Evolutionary conservation across 208 protist species (phyloP), one percentile per base, ranked within the genome.

Genomic region (Balamuthia mandrillaris): DNA sequence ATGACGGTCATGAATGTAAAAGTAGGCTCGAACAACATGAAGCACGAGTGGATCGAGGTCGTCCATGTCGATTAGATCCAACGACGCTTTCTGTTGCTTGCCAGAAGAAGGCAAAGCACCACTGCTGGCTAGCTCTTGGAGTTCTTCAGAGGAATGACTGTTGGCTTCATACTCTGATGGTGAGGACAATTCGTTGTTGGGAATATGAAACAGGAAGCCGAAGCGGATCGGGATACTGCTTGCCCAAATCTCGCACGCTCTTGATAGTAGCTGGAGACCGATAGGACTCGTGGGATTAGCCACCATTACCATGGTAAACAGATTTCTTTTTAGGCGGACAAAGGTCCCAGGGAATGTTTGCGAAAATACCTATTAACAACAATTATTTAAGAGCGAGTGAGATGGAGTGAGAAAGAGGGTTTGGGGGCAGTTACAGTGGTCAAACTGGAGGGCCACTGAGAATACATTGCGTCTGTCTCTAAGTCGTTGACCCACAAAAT

Each of bases 401-500:
- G 21, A 24, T 6, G 41, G 41, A 18, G 12, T 18, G n/a, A 33
- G 18, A 10, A 3, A 9, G 33, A 45, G 60, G 6, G 33, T 7
- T 6, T 29, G 21, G 31, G 33, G 5, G 60, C 33, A 24, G 0
- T 5, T 75, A 75, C 65, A 21, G 45, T 33, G 18, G 39, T 0
- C 21, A 51, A 60, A 42, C 33, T 65, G n/a, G n/a, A n/a, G 3
- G 72, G 74, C 85, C 85, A 92, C 29, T 61, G 24, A 12, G 12
- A 4, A 84, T 95, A 96, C 39, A 35, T 74, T 3, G 10, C 6
- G 65, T 96, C 95, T 1, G 56, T 87, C 86, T 95, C 94, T 18
- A 97, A 42, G 72, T 97, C 84, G 87, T 96, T 97, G 7, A 95
- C 39, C 84, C 89, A 95, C 10, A 90, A 16, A 5, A 95, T 81